Base-by-base conservation (phyloP, 2,329 filamentous ascomycete genomes). In the Paracoccidioides lutzii region DNA sequence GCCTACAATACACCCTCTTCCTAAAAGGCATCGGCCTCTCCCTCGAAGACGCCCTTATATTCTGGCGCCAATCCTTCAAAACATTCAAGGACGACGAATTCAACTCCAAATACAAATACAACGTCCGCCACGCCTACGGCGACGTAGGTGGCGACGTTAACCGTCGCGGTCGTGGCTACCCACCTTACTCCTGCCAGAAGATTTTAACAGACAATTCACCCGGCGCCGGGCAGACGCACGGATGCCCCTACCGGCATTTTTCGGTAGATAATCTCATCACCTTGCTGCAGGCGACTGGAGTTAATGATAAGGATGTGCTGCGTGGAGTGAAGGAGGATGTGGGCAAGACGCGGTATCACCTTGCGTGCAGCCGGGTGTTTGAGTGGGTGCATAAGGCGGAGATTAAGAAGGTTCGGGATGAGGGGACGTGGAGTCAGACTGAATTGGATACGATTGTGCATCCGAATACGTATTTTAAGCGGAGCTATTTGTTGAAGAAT, bases 81-180 rank as follows among this genome's bases (percentile, higher is more conserved):
- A 86, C 89, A 62, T 82, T 94, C 60, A 90, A 88, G 0, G 93
- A 97, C 65, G 91, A 97, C 65, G 85, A 85, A 40, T 98, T 97
- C 79, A 94, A 94, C 73, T 97, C 96, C 67, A 90, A 96, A 68
- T 97, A 98, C 74, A 81, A 87, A 46, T 98, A 98, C 78, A 97
- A 98, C 69, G 82, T 97, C 57, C 87, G 90, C n/a, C 91, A 98
- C 77, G 72, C 78, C 0, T 98, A 97, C 69, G 93, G 93, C 61
- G 91, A 97, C 65, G 93, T 97, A 0, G 93, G 93, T 55, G 91
- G 91, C 57, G 91, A 97, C 71, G 79, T 83, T 22, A 96, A 95
- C 67, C 81, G 91, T 37, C 82, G 91, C 54, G 87, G 90, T 44
- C 81, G 87, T 55, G 91, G 91, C 22, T 96, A 96, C 69, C 87